Evolutionary conservation across 495 filamentous ascomycete species (phyloP), one percentile per base, ranked within the genome.

Genomic region (Tuber microsphaerosporum): DNA sequence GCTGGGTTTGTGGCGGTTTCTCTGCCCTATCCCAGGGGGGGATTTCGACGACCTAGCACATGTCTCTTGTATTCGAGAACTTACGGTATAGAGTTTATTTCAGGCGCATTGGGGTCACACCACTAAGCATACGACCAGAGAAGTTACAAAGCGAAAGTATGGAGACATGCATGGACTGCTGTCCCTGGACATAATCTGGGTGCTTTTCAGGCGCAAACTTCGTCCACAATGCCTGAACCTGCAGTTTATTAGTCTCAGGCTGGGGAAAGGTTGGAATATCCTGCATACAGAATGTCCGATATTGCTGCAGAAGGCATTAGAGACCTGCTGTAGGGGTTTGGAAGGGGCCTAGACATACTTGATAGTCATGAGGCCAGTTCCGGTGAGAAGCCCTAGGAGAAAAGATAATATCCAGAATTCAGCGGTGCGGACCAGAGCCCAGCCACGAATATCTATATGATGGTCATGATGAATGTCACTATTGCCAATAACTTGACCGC

Each of bases 291-390:
- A 91, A 82, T 97, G 96, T 70, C 95, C 96, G 83, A 99, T 98
- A 82, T 99, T 99, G 84, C 93, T 97, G 76, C 22, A 70, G 2
- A 31, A 61, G 72, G 16, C 37, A 73, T 79, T 51, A 79, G 68
- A 56, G 70, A 43, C 31, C n/a, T 51, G 22, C 19, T 42, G 61
- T 39, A 19, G 48, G 37, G 39, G n/a, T 2, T 51, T 45, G 48
- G 26, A n/a, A 43, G 43, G 70, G 22, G 70, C 22, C 69, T 19
- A 41, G 70, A 88, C 93, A 84, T 85, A 97, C 93, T 99, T 99
- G 83, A 99, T 99, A 4, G 96, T 98, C 95, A 99, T 99, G 81
- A 98, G 84, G 17, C 95, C 95, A 82, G 97, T 92, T 65, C 95
- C 95, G 31, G 93, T 93, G 76, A 98, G 85, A 22, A 97, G 87